These are phyloP conservation scores for Prototheca wickerhamii DNA, from an alignment of 163 green algal species.

Conservation along the genomic window DNA sequence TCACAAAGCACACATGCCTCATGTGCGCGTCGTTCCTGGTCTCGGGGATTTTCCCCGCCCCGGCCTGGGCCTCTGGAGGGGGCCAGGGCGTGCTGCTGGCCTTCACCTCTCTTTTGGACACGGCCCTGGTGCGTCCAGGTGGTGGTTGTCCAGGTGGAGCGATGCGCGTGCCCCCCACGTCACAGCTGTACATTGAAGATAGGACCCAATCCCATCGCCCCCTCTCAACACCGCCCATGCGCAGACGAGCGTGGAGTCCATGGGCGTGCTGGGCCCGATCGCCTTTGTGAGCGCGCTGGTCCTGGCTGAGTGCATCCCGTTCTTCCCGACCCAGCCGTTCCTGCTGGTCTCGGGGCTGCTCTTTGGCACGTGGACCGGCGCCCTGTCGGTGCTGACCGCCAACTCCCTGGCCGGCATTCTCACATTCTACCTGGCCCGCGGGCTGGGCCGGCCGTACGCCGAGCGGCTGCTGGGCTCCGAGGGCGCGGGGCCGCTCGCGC, in stretches of 20 bases:
- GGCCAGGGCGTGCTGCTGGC: too few relatives aligned
- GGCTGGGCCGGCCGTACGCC: conserved; percentile 48
- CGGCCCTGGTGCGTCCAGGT: too few relatives aligned
- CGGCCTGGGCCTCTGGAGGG: too few relatives aligned
- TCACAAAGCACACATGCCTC: too few relatives aligned
- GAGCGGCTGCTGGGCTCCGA: conserved; percentile 51
- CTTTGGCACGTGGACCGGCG: conserved; percentile 42
- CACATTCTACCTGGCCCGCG: conserved; percentile 54
- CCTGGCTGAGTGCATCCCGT: conserved; percentile 31
- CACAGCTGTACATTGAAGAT: too few relatives aligned
- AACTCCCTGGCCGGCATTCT: conserved; percentile 53
- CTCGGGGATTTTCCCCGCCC: too few relatives aligned
- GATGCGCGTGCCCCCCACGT: too few relatives aligned
- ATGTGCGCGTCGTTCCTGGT: too few relatives aligned
- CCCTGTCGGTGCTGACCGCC: conserved; percentile 52
- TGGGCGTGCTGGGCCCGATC: conserved; percentile 31
- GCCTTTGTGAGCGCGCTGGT: conserved; percentile 28
- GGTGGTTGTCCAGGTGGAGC: too few relatives aligned
- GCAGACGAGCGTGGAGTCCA: conserved; percentile 25
- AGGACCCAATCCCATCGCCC: too few relatives aligned
- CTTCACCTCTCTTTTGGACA: too few relatives aligned
- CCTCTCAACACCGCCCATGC: too few relatives aligned
- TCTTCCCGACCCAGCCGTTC: conserved; percentile 46
- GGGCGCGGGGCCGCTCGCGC: conserved; percentile 14
- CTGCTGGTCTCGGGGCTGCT: conserved; percentile 36